Conservation (phyloP, 2,329 filamentous ascomycete genomes). For the Alternaria gansuensis region DNA sequence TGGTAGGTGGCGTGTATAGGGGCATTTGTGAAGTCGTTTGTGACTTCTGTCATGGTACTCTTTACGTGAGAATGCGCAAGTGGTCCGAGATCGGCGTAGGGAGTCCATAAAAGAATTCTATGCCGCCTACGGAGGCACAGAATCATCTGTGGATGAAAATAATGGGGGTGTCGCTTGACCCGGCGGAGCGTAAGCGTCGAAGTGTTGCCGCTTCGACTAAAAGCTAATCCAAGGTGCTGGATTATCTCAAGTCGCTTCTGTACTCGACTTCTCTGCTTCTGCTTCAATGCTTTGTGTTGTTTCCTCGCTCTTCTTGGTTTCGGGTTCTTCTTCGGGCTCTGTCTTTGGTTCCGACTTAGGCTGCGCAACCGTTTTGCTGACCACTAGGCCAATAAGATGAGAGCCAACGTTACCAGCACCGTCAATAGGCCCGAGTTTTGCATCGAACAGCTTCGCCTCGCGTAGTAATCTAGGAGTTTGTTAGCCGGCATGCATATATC, state of each 20-base stretch:
- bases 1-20: conserved; percentile 5
- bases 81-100: not conserved
- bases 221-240: not conserved
- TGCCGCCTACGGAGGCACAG: not conserved
- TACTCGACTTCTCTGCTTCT: conserved; percentile 1
- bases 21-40: not conserved
- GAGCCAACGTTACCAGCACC: conserved; percentile 79
- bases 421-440: conserved; percentile 77
- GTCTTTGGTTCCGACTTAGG: conserved; percentile 19
- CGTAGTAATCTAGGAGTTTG: conserved; percentile 69
- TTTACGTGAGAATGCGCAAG: not conserved
- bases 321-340: conserved; percentile 3
- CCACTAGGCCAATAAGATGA: conserved; percentile 71
- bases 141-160: not conserved
- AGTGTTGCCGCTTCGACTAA: not conserved
- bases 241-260: conserved; percentile 8
- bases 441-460: conserved; percentile 77
- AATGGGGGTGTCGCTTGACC: too few species aligned
- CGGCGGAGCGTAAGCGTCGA: not conserved
- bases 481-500: conserved; percentile 13
- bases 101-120: not conserved
- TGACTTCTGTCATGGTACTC: not conserved
- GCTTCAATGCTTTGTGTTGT: not conserved
- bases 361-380: conserved; percentile 60
- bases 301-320: conserved; percentile 13